Conservation (phyloP, 1,139 yeast genomes). For the Yamadazyma kanchanaburiensis region DNA sequence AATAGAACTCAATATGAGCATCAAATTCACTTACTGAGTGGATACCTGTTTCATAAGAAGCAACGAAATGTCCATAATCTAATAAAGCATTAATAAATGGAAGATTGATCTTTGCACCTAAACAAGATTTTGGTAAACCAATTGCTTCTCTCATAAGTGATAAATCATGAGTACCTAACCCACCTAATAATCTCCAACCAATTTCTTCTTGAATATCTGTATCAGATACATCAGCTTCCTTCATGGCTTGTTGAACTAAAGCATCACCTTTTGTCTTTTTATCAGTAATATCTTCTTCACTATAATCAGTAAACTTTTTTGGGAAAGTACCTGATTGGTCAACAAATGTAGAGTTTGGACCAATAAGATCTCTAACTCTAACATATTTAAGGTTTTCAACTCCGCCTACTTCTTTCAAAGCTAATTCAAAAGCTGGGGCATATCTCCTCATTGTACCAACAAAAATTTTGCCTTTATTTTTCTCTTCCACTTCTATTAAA, state of each 20-base stretch:
- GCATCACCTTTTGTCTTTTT: not conserved
- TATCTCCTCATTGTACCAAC: constrained; percentile 3
- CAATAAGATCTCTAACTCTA: constrained; percentile 3
- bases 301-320: not conserved
- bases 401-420: constrained; percentile 2
- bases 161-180: constrained; percentile 3
- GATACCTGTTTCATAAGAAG: constrained; percentile 2
- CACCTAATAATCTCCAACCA: constrained; percentile 3
- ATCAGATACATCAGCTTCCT: constrained; percentile 1
- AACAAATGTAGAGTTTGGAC: constrained; percentile 1
- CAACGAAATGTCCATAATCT: constrained; percentile 3
- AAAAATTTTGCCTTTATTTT: constrained; percentile 1
- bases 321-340: constrained; percentile 3
- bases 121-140: constrained; percentile 1
- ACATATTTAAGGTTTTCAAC: constrained; percentile 1
- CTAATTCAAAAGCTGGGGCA: constrained; percentile 3
- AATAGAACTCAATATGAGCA: constrained; percentile 3
- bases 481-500: constrained; percentile 1
- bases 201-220: not conserved
- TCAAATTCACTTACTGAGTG: constrained; percentile 1
- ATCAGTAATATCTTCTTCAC: constrained; percentile 1
- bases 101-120: constrained; percentile 1
- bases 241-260: constrained; percentile 1
- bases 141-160: constrained; percentile 2
- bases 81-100: constrained; percentile 1